These are phyloP conservation scores for Pseudogymnoascus sp. DNA, from an alignment of 2,329 filamentous ascomycete genomes.

Conservation along the genomic window DNA sequence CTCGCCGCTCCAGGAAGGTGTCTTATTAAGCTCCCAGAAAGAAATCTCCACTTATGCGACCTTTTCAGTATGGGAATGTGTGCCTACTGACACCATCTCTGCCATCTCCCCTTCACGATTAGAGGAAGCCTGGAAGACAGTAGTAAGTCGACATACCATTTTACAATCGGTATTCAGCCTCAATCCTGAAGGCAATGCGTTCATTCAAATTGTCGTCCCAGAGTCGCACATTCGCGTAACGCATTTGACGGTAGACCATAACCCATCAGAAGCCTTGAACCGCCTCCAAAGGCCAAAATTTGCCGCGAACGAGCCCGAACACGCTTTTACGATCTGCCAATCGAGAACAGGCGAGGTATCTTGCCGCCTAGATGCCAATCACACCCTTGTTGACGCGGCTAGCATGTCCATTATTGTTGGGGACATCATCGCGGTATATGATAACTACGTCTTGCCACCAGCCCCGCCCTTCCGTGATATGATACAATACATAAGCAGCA, in stretches of 20 bases:
- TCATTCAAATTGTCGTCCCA: background rate
- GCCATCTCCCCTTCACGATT: slow-evolving; percentile 26
- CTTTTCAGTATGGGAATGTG: slow-evolving; percentile 19
- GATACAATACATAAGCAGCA: background rate
- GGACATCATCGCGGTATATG: slow-evolving; percentile 6
- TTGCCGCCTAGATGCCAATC: background rate
- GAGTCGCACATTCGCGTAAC: background rate
- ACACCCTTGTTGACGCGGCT: slow-evolving; percentile 6
- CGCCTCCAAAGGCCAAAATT: background rate
- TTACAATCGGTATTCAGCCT: slow-evolving; percentile 1
- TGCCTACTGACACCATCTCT: slow-evolving; percentile 18
- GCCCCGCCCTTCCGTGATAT: background rate
- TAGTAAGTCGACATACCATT: background rate
- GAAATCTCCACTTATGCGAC: slow-evolving; percentile 8
- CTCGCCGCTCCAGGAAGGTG: slow-evolving; percentile 28
- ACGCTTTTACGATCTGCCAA: slow-evolving; percentile 1
- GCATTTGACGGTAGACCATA: background rate
- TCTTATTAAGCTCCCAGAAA: slow-evolving; percentile 19
- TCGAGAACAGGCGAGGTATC: slow-evolving; percentile 7
- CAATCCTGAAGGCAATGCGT: background rate
- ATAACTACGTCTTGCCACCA: slow-evolving; percentile 1
- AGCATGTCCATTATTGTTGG: slow-evolving; percentile 10
- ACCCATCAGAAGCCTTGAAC: background rate
- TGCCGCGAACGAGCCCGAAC: background rate
- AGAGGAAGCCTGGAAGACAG: background rate